Conservation (phyloP, 495 filamentous ascomycete species). For the Hypomontagnella monticulosa region DNA sequence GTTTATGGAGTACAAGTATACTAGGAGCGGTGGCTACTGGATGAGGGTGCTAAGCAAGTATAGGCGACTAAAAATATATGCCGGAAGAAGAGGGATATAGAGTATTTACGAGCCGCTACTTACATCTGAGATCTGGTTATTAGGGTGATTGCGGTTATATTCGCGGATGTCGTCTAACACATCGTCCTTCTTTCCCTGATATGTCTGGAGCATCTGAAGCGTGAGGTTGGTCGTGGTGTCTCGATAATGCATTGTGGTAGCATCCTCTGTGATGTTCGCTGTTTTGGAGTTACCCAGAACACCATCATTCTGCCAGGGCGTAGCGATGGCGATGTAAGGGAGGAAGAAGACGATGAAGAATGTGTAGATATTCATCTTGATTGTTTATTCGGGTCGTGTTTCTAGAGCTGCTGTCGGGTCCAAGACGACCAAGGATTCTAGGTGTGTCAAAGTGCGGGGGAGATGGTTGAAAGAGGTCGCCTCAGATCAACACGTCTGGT, state of each 20-base stretch:
- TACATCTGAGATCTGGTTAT: conserved; percentile 23
- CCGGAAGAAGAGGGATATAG: no score
- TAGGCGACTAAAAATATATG: no score
- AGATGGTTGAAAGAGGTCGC: no score
- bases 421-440: no score
- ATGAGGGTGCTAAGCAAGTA: no score
- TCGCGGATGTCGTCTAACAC: conserved; percentile 7
- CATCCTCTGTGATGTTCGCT: neutral
- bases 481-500: no score
- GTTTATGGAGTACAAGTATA: neutral
- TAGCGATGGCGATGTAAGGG: neutral
- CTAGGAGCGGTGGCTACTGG: neutral
- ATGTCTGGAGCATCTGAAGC: conserved; percentile 7
- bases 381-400: neutral
- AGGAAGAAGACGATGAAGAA: neutral
- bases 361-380: conserved; percentile 14
- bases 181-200: no score
- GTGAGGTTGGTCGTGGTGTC: neutral
- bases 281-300: neutral
- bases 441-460: no score
- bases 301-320: neutral
- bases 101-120: neutral
- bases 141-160: conserved; percentile 7
- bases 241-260: neutral
- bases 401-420: neutral